Conservation (phyloP, 306 rosid species). For the Vigna nakashimae region DNA sequence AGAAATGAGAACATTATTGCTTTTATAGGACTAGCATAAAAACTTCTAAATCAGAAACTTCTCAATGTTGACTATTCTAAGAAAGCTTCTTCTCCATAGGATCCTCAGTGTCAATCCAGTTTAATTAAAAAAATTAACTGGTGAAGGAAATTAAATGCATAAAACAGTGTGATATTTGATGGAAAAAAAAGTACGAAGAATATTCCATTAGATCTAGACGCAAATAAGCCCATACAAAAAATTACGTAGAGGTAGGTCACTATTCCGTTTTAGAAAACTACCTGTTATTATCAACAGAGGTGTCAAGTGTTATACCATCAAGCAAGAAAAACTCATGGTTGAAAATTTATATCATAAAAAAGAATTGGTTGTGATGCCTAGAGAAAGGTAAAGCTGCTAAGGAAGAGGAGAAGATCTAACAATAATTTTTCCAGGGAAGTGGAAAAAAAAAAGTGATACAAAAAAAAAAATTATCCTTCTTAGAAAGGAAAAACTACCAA, state of each 20-base stretch:
- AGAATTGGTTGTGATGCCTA: constrained; percentile 10
- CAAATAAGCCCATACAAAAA: neutral
- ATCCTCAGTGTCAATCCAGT: neutral
- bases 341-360: neutral
- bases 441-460: neutral
- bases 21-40: neutral
- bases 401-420: constrained; percentile 15
- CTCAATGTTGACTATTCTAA: neutral
- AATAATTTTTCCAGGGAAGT: neutral
- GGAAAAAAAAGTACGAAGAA: neutral
- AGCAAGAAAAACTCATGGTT: neutral
- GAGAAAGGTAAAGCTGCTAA: constrained; percentile 17
- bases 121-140: neutral
- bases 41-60: constrained; percentile 12
- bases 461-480: neutral
- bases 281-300: constrained; percentile 8
- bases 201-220: neutral
- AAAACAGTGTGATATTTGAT: neutral
- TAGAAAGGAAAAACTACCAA: neutral
- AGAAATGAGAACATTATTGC: too few relatives aligned
- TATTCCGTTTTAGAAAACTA: constrained; percentile 11
- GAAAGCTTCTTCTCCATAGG: constrained; percentile 1
- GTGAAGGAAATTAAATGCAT: neutral
- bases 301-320: constrained; percentile 8
- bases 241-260: constrained; percentile 10